phyloP scores from a whole-genome alignment of 2,329 filamentous ascomycete genomes.

The Cladophialophora yegresii region DNA sequence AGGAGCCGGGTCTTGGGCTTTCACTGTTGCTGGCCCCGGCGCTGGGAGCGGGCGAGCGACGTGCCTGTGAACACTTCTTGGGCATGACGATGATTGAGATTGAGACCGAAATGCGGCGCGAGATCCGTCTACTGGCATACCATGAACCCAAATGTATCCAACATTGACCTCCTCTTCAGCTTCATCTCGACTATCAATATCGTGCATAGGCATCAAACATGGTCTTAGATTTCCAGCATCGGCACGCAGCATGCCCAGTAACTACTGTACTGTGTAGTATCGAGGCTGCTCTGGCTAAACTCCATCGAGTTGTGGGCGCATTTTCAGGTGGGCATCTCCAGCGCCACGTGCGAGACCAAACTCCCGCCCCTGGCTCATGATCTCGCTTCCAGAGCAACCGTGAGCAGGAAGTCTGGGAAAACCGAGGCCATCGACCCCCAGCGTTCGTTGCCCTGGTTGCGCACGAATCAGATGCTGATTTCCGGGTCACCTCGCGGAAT shows the following conservation, averaged over 20 bases:
- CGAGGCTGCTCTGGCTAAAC: background rate
- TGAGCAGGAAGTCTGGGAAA: background rate
- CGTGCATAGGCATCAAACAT: background rate
- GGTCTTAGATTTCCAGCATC: background rate
- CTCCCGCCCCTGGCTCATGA: slow-evolving; percentile 4
- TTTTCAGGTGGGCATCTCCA: slow-evolving; percentile 6
- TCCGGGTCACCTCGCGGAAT: background rate
- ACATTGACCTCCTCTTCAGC: background rate
- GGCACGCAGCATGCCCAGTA: background rate
- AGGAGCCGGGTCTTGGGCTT: slow-evolving; percentile 1
- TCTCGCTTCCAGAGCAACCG: slow-evolving; percentile 17
- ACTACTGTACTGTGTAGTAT: too few species aligned
- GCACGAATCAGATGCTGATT: background rate
- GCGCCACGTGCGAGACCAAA: slow-evolving; percentile 15
- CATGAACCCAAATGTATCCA: background rate
- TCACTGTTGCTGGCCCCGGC: background rate
- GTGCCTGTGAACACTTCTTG: background rate
- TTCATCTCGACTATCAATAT: background rate
- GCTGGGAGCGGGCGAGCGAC: background rate
- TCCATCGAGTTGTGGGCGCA: background rate
- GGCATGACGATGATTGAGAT: background rate
- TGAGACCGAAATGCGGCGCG: background rate
- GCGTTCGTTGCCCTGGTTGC: background rate
- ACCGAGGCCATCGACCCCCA: background rate
- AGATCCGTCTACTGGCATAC: background rate